A percentile compares a stretch with the other conserved stretches of the same genome.
Conservation (phyloP, 768 basidiomycete genomes). For the Lactifluus subvellereus region DNA sequence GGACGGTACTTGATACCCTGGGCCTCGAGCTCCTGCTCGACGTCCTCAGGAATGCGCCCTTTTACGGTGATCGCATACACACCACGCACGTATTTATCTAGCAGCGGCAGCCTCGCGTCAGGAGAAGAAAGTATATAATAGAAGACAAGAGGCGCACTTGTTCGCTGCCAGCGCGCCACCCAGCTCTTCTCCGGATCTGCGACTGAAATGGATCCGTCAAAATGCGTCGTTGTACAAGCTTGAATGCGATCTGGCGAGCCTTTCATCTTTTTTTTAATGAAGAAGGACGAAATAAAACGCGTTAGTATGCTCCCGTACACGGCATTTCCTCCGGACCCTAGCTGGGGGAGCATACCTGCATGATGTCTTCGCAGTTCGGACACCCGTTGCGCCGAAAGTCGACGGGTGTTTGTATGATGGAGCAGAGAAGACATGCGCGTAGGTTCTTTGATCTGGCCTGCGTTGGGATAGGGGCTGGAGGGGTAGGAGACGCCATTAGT, state of each 20-base stretch:
- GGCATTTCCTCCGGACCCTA: neutral
- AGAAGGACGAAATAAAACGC: too few species aligned
- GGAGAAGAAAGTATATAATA: neutral
- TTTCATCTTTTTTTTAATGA: constrained; percentile 61
- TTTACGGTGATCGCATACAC: constrained; percentile 91
- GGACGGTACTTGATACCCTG: constrained; percentile 82
- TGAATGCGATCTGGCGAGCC: constrained; percentile 76
- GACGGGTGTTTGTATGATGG: constrained; percentile 73
- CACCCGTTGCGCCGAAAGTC: constrained; percentile 88
- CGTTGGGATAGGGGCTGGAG: constrained; percentile 42
- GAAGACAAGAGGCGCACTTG: constrained; percentile 48
- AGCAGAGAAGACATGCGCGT: constrained; percentile 91
- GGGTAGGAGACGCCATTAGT: constrained; percentile 10
- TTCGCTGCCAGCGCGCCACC: constrained; percentile 96
- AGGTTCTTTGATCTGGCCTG: constrained; percentile 67
- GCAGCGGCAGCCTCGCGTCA: neutral
- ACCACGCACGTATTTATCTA: constrained; percentile 86
- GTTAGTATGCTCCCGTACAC: neutral
- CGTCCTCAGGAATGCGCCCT: constrained; percentile 79
- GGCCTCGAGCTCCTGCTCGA: constrained; percentile 72
- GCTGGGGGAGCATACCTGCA: constrained; percentile 56
- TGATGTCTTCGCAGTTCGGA: constrained; percentile 94
- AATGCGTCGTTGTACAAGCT: constrained; percentile 86
- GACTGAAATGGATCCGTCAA: constrained; percentile 87
- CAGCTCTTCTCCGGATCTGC: constrained; percentile 85